These are phyloP conservation scores for Abrus precatorius DNA, from an alignment of 306 rosid species.

Conservation along the genomic window DNA sequence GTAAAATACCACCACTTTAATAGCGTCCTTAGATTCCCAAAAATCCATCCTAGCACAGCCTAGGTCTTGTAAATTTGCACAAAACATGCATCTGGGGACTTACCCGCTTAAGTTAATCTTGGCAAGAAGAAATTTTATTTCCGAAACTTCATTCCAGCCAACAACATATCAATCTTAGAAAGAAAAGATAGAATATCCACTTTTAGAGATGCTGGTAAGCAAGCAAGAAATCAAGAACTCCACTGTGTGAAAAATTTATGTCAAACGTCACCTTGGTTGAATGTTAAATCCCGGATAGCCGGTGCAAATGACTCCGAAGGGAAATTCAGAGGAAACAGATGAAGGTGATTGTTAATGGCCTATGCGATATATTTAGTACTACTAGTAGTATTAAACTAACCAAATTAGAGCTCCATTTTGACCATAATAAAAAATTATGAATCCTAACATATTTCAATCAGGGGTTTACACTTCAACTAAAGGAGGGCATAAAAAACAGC, in stretches of 20 bases:
- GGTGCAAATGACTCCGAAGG: background rate
- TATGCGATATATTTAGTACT: conserved; percentile 18
- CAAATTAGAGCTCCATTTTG: background rate
- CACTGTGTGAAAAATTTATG: background rate
- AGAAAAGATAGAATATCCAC: background rate
- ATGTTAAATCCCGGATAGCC: background rate
- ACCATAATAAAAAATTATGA: conserved; percentile 7
- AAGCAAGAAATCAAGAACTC: conserved; percentile 37
- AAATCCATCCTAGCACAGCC: background rate
- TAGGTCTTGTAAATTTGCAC: background rate
- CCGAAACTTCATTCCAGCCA: conserved; percentile 5
- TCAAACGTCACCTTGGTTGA: background rate
- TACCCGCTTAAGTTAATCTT: background rate
- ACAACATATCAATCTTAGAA: background rate
- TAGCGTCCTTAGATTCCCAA: background rate
- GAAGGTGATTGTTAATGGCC: background rate
- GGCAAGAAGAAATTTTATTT: background rate
- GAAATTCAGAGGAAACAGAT: conserved; percentile 2
- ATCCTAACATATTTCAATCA: conserved; percentile 24
- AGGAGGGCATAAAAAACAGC: conserved; percentile 38
- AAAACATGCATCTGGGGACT: background rate
- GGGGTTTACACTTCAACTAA: conserved; percentile 28
- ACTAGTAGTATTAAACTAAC: background rate
- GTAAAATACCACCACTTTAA: background rate
- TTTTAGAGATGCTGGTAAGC: background rate